These are phyloP conservation scores for Cucumis cinereus DNA, from an alignment of 306 rosid species.

Conservation along the genomic window DNA sequence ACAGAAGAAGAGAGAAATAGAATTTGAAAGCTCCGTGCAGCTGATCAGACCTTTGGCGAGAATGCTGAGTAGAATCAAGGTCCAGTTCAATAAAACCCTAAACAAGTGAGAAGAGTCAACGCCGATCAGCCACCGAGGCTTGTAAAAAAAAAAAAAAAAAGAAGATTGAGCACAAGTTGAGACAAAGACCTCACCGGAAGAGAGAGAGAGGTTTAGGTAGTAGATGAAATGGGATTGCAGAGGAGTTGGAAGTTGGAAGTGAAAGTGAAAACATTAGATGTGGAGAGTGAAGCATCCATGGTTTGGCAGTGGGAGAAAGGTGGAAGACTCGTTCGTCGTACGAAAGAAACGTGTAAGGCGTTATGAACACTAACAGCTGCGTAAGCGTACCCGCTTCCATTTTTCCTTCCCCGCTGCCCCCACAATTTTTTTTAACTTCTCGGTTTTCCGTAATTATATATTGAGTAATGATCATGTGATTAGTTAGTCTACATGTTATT, in stretches of 20 bases:
- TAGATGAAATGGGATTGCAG: neutral
- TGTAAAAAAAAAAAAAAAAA: neutral
- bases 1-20: neutral
- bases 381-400: neutral
- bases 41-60: neutral
- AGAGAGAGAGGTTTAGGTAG: neutral
- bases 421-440: too few relatives aligned
- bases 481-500: too few relatives aligned
- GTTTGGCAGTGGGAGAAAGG: neutral
- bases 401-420: neutral
- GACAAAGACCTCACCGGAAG: neutral
- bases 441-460: too few relatives aligned
- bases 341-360: neutral
- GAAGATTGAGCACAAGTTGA: neutral
- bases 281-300: neutral
- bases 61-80: neutral
- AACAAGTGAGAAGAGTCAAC: neutral
- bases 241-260: neutral
- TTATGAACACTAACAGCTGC: neutral
- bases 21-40: neutral
- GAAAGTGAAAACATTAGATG: neutral
- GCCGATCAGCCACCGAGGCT: neutral
- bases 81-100: neutral
- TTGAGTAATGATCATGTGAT: too few relatives aligned
- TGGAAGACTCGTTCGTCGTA: neutral